These are phyloP conservation scores for Termitomyces sp. DNA, from an alignment of 768 basidiomycete species.

Conservation along the genomic window DNA sequence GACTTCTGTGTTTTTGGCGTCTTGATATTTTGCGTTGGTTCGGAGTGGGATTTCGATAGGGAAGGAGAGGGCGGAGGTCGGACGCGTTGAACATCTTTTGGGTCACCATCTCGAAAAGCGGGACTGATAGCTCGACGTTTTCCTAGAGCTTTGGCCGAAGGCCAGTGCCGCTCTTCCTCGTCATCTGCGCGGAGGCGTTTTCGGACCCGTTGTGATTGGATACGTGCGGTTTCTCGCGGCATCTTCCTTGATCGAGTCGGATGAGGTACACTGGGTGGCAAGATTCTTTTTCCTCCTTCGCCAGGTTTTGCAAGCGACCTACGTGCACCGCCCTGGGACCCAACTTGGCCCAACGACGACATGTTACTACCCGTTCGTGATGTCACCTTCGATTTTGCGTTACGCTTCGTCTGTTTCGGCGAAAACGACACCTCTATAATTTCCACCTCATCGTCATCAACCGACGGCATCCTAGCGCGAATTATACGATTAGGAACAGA, in stretches of 20 bases:
- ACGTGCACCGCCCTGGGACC: too few relatives aligned
- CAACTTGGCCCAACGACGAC: background rate
- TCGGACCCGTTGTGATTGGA: background rate
- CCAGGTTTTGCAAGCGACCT: too few relatives aligned
- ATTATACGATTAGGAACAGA: background rate
- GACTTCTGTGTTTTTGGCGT: background rate
- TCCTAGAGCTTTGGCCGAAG: slow-evolving; percentile 28
- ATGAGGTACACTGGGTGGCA: background rate
- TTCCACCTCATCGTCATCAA: background rate
- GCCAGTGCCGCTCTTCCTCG: slow-evolving; percentile 3
- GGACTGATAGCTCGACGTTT: slow-evolving; percentile 23
- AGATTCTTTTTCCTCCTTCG: background rate
- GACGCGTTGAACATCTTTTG: background rate
- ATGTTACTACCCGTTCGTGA: background rate
- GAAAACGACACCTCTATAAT: background rate
- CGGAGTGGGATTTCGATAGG: background rate
- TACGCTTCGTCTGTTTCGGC: background rate
- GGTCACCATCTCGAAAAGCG: background rate
- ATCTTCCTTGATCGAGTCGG: background rate
- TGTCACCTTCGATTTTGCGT: background rate
- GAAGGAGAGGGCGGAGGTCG: background rate
- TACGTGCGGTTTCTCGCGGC: background rate
- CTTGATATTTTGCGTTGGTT: background rate
- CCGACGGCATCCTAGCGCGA: background rate
- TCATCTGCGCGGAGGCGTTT: background rate